A percentile compares a stretch with the other conserved stretches of the same genome.
Evolutionary conservation across 2,329 filamentous ascomycete species (phyloP).

Genomic region (Nigrospora sphaerica): DNA sequence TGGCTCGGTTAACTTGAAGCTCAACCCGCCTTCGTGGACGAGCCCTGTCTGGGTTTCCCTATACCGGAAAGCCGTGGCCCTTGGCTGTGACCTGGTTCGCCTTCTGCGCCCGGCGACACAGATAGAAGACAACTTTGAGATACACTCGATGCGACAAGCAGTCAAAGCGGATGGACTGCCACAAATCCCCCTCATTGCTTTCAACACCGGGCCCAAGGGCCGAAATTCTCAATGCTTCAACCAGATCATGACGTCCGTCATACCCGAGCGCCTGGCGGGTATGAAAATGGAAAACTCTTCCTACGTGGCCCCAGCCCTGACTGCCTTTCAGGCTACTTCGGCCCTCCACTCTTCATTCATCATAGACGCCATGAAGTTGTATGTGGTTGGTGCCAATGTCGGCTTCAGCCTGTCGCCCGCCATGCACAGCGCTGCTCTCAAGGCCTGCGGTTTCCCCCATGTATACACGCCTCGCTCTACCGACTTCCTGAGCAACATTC

Average conservation of each 20-base stretch:
- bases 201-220: conserved; percentile 57
- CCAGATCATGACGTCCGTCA: conserved; percentile 54
- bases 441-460: conserved; percentile 62
- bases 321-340: conserved; percentile 54
- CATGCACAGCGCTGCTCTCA: conserved; percentile 69
- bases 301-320: conserved; percentile 37
- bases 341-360: conserved; percentile 61
- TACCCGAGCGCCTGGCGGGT: conserved; percentile 31
- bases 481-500: conserved; percentile 53
- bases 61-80: conserved; percentile 48
- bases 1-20: conserved; percentile 41
- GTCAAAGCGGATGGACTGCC: conserved; percentile 34
- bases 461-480: conserved; percentile 59
- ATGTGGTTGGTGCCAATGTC: conserved; percentile 67
- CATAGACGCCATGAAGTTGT: conserved; percentile 63
- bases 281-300: conserved; percentile 9
- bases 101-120: conserved; percentile 49
- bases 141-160: conserved; percentile 46
- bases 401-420: conserved; percentile 68
- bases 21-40: conserved; percentile 45
- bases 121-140: conserved; percentile 56
- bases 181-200: conserved; percentile 50
- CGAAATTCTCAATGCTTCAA: conserved; percentile 62
- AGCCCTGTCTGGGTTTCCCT: conserved; percentile 45
- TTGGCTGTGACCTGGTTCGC: conserved; percentile 57